phyloP scores from a whole-genome alignment of 1,284 basidiomycete genomes.

The Cutaneotrichosporon curvatum region DNA sequence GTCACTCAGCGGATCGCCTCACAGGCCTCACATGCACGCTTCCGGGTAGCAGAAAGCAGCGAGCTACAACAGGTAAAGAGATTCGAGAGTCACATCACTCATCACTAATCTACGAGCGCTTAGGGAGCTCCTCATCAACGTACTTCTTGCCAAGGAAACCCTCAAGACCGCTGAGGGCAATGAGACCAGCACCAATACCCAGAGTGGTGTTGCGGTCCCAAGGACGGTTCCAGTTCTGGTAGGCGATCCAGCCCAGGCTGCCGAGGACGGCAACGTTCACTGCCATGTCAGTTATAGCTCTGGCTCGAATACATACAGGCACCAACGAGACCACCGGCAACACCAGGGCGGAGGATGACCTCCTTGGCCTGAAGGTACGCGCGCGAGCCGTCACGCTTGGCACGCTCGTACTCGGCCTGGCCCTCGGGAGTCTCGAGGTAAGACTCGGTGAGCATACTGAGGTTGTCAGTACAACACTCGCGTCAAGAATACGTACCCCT shows the following conservation, averaged over 20 bases:
- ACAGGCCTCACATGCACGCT: no score
- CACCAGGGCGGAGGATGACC: conserved; percentile 59
- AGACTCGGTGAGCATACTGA: conserved; percentile 55
- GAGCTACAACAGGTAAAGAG: no score
- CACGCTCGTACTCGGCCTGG: conserved; percentile 54
- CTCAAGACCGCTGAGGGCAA: conserved; percentile 62
- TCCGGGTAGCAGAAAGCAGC: no score
- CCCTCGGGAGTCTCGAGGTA: conserved; percentile 59
- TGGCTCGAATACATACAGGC: conserved; percentile 48
- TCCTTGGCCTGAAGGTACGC: conserved; percentile 58
- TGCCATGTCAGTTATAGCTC: conserved; percentile 27
- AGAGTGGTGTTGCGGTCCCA: conserved; percentile 68
- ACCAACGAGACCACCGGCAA: conserved; percentile 63
- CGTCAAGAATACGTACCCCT: conserved; percentile 49
- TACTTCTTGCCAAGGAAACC: conserved; percentile 46
- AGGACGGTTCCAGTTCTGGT: conserved; percentile 60
- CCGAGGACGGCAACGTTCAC: conserved; percentile 65
- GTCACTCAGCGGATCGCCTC: no score
- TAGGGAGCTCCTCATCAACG: conserved; percentile 34
- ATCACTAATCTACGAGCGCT: conserved; percentile 12
- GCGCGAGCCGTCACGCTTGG: conserved; percentile 57
- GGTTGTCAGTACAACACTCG: conserved; percentile 7
- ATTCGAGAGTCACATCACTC: neutral
- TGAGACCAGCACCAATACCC: conserved; percentile 57
- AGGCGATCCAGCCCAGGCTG: conserved; percentile 61